Evolutionary conservation across 2,329 filamentous ascomycete genomes (phyloP), one percentile per base, ranked within the genome.

Genomic region (Colletotrichum liriopes): DNA sequence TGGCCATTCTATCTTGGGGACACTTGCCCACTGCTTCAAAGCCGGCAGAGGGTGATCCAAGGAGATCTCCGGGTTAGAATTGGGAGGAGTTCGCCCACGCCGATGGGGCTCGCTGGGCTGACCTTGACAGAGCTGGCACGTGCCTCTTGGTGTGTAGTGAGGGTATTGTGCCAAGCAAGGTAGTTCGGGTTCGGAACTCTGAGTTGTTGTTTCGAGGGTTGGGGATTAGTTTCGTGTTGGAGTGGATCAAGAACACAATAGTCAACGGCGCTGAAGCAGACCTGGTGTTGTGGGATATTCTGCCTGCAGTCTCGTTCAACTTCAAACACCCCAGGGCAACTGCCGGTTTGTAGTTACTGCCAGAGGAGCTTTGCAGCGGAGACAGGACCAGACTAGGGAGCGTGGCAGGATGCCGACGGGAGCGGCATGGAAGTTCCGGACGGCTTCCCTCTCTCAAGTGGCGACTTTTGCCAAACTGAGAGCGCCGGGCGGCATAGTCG

Each of bases 181-280:
- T 66, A 54, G 26, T 72, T 60, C 65, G 65, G 69, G 37, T 43
- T 72, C 59, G 59, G 52, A 39, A 52, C 55, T 67, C 41, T 64
- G 65, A 54, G 26, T 64, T 29, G 29, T 43, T 62, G 41, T 58
- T 68, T 69, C 45, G 58, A 43, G 37, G 59, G 47, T 58, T 47
- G 59, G 51, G 32, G 23, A 58, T 5, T 11, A 51, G 52, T 64
- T 64, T 59, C 59, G 69, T 63, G 41, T 54, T 49, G 39, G 37
- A 32, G 39, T 55, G 58, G 61, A 45, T 55, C 49, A n/a, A 35
- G 29, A 35, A 29, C 14, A 52, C 39, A 18, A 47, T 16, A 55
- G 23, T n/a, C 9, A 37, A 41, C 59, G 58, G 51, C 45, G 39
- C 32, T 51, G 55, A 58, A 32, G n/a, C 20, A 29, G 54, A 43